Percentiles rank a stretch among this genome's conserved stretches.
Conservation (phyloP, 495 filamentous ascomycete genomes). For the Filosporella fistucella region DNA sequence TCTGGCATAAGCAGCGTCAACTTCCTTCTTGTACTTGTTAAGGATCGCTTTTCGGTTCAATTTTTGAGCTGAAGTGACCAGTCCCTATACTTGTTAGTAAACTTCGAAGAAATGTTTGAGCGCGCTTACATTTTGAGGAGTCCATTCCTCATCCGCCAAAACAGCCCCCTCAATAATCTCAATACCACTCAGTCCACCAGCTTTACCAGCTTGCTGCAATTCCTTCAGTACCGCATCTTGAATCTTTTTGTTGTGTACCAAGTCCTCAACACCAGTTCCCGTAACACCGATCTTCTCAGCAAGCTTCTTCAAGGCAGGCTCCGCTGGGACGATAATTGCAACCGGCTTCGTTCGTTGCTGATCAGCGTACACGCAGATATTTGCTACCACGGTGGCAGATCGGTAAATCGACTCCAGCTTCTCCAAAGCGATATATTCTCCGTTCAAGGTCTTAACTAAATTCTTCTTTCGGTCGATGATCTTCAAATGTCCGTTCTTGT, state of each 20-base stretch:
- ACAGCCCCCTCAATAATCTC: constrained; percentile 94
- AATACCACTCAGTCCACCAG: constrained; percentile 74
- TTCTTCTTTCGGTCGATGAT: constrained; percentile 99
- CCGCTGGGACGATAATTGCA: constrained; percentile 89
- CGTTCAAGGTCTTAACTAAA: constrained; percentile 89
- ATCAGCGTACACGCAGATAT: constrained; percentile 94
- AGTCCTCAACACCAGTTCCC: constrained; percentile 66
- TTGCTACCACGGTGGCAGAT: constrained; percentile 75
- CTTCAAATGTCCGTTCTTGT: constrained; percentile 70
- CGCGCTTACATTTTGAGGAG: constrained; percentile 81
- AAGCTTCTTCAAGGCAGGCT: constrained; percentile 79
- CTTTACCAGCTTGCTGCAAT: constrained; percentile 69
- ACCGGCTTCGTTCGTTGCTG: constrained; percentile 76
- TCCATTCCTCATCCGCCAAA: constrained; percentile 95
- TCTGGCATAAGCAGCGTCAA: constrained; percentile 50
- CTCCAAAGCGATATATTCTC: constrained; percentile 98
- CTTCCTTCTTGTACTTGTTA: constrained; percentile 60
- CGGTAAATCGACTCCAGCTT: constrained; percentile 97
- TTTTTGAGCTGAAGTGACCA: constrained; percentile 74
- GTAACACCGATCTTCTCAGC: constrained; percentile 67
- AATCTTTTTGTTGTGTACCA: constrained; percentile 81
- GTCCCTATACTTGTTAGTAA: constrained; percentile 40
- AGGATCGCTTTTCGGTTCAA: constrained; percentile 66
- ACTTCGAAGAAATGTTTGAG: neutral
- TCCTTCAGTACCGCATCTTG: constrained; percentile 75